Base-by-base conservation (phyloP, 2,329 filamentous ascomycete species). In the Microcyclospora pomicola region DNA sequence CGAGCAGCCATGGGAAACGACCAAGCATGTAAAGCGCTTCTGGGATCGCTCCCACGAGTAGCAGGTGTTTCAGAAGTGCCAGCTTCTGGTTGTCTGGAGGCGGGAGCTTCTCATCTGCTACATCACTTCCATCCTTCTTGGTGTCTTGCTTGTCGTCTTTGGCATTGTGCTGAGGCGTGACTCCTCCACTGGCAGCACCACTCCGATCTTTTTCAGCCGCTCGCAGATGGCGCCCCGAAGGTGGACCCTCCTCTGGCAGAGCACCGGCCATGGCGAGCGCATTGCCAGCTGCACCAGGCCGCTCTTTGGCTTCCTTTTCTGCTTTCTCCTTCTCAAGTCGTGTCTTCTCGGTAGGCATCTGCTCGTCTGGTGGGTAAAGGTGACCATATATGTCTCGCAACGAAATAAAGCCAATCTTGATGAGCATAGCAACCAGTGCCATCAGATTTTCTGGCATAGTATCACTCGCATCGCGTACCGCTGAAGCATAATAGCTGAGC, bases 381-480 rank as follows among this genome's bases (percentile, higher is more conserved):
- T 98, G 91, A 12, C 86, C 80, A 57, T 94, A 96, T 1, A 98
- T 67, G 54, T 98, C 91, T 37, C 77, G 73, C 6, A 98, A 66
- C 1, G 91, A 95, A 42, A 98, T 84, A 59, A 98, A 98, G 1
- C 91, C 92, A 47, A 95, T 83, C 62, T 98, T 98, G 62, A 98
- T 87, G 24, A 98, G 73, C 27, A 96, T 72, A 1, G 91, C 87
- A 0, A 87, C 81, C 13, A 98, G 72, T 49, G 91, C 93, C 24
- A 96, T 84, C 2, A 98, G 69, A 50, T 98, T 98, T 30, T 91
- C 83, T 0, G 91, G 91, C 2, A 96, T 69, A 2, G 78, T 70
- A 52, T 96, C 91, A 1, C 72, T 67, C 38, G 77, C 72, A 42
- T 83, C 76, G 39, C 88, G 75, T 28, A 81, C 77, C 19, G 78